These are phyloP conservation scores for Pleomassaria siparia DNA, from an alignment of 2,329 filamentous ascomycete genomes.

Conservation along the genomic window DNA sequence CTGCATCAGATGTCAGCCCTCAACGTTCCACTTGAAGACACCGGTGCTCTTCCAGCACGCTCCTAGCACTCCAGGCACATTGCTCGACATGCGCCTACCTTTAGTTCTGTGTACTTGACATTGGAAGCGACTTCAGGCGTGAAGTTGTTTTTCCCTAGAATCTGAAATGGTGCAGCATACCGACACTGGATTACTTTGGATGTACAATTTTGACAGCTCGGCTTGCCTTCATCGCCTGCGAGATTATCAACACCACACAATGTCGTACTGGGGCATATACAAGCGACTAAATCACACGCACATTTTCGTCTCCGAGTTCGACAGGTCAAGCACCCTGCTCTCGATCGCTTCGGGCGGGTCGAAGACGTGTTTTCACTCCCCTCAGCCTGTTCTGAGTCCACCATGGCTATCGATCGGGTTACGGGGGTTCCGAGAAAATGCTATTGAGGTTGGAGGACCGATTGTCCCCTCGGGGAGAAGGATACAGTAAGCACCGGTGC, in stretches of 20 bases:
- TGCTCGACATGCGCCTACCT: slow-evolving; percentile 8
- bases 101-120: slow-evolving; percentile 18
- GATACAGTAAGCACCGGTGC: slow-evolving; percentile 2
- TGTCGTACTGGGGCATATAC: background rate
- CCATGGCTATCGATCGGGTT: slow-evolving; percentile 9
- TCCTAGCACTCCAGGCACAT: background rate
- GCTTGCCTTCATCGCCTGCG: slow-evolving; percentile 57
- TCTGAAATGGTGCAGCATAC: slow-evolving; percentile 52
- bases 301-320: slow-evolving; percentile 54
- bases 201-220: slow-evolving; percentile 52
- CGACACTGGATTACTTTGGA: slow-evolving; percentile 52
- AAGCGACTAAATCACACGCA: slow-evolving; percentile 29
- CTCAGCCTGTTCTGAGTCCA: slow-evolving; percentile 8
- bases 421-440: background rate
- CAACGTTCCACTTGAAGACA: background rate
- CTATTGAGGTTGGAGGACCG: background rate
- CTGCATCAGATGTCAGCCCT: slow-evolving; percentile 7
- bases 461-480: background rate
- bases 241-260: background rate
- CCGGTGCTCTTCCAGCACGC: background rate
- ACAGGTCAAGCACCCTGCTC: slow-evolving; percentile 54
- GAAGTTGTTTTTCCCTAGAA: slow-evolving; percentile 53
- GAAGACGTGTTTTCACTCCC: slow-evolving; percentile 8
- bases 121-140: slow-evolving; percentile 37
- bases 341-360: slow-evolving; percentile 11